A percentile compares a stretch with the other conserved stretches of the same genome.
phyloP scores from a whole-genome alignment of 2,329 filamentous ascomycete genomes.

The Zymoseptoria brevis region DNA sequence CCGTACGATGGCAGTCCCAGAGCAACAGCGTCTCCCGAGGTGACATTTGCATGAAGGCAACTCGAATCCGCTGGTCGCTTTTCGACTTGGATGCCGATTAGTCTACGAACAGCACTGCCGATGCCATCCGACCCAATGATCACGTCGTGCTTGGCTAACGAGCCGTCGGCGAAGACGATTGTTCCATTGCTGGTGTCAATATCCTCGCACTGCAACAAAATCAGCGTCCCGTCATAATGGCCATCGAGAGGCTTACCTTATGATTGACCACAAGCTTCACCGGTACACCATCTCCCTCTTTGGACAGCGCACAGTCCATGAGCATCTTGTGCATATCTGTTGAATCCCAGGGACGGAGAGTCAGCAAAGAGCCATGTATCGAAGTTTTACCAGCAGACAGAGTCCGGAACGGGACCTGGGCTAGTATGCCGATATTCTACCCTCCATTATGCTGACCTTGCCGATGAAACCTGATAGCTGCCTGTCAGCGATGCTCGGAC shows the following conservation, averaged over 20 bases:
- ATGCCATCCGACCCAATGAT: slow-evolving; percentile 61
- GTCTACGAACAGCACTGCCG: slow-evolving; percentile 54
- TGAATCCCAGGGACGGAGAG: background rate
- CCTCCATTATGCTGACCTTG: slow-evolving; percentile 28
- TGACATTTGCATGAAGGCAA: slow-evolving; percentile 59
- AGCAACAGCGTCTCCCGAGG: slow-evolving; percentile 51
- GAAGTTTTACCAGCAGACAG: background rate
- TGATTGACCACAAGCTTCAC: slow-evolving; percentile 51
- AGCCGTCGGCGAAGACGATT: slow-evolving; percentile 49
- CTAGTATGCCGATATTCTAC: too few species aligned
- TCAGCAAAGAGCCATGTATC: background rate
- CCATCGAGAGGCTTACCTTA: slow-evolving; percentile 21
- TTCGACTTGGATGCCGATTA: slow-evolving; percentile 54
- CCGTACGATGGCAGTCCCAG: slow-evolving; percentile 58
- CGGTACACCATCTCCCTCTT: slow-evolving; percentile 46
- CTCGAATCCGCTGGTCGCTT: slow-evolving; percentile 53
- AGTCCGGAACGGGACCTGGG: background rate
- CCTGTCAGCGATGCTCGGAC: too few species aligned
- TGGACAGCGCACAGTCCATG: slow-evolving; percentile 49
- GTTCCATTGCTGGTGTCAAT: slow-evolving; percentile 43
- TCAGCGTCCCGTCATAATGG: slow-evolving; percentile 24
- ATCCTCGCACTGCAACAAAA: slow-evolving; percentile 33
- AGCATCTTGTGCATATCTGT: slow-evolving; percentile 59
- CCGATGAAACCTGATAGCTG: slow-evolving; percentile 45
- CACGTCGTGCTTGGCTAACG: slow-evolving; percentile 47